Conservation (phyloP, 2,329 filamentous ascomycete genomes). For the Venturiaceae sp. region DNA sequence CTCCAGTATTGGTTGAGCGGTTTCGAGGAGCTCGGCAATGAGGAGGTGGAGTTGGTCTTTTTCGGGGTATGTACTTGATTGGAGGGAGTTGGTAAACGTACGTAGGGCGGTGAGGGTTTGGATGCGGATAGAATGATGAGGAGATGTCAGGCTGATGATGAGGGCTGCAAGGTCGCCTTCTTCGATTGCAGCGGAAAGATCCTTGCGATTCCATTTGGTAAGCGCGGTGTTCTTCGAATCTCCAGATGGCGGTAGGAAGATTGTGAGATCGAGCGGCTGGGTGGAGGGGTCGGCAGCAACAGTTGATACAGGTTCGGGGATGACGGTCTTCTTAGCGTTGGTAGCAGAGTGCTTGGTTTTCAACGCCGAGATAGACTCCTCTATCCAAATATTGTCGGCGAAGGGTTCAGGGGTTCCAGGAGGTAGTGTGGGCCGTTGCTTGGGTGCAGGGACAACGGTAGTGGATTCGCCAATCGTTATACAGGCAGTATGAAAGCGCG, state of each 20-base stretch:
- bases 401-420: no score
- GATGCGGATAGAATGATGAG: slow-evolving; percentile 64
- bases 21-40: slow-evolving; percentile 71
- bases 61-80: slow-evolving; percentile 54
- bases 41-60: slow-evolving; percentile 72
- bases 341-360: no score
- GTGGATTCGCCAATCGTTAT: not conserved
- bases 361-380: no score
- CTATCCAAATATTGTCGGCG: no score
- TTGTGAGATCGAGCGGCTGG: slow-evolving; percentile 6
- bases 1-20: slow-evolving; percentile 37
- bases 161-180: slow-evolving; percentile 63
- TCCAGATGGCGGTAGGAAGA: slow-evolving; percentile 25
- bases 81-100: slow-evolving; percentile 16
- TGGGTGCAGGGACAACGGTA: no score
- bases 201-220: slow-evolving; percentile 62
- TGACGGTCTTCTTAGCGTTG: no score
- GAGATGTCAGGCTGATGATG: slow-evolving; percentile 65
- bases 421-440: no score
- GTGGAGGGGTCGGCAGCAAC: not conserved
- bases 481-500: not conserved
- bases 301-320: slow-evolving; percentile 3
- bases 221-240: slow-evolving; percentile 36
- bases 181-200: slow-evolving; percentile 68
- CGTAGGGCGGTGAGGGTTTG: slow-evolving; percentile 51